Conservation (phyloP, 257 asterid species). For the Osmanthus fragrans region DNA sequence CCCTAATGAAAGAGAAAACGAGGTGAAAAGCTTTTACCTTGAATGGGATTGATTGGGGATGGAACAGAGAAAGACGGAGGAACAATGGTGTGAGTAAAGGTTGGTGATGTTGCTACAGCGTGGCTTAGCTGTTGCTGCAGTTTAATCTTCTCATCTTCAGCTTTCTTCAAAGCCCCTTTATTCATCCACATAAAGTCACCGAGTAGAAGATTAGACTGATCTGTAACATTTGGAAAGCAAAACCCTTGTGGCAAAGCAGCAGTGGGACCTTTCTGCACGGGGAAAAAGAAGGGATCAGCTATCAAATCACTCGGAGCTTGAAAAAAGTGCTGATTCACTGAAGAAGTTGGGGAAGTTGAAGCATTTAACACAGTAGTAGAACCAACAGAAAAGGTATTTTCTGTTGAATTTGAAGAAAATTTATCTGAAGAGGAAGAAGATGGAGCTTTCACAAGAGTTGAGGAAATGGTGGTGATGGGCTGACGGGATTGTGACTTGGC, state of each 20-base stretch:
- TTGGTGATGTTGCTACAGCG: slow-evolving; percentile 25
- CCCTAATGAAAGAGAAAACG: no score
- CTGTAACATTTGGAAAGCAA: slow-evolving; percentile 45
- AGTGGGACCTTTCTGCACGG: slow-evolving; percentile 42
- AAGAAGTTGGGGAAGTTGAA: slow-evolving; percentile 56
- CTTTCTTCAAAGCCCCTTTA: slow-evolving; percentile 39
- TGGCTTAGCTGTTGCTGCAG: slow-evolving; percentile 31
- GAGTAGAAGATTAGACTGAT: slow-evolving; percentile 28
- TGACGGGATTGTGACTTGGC: slow-evolving; percentile 31
- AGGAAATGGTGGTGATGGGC: slow-evolving; percentile 2
- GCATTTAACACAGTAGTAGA: slow-evolving; percentile 36
- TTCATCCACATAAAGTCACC: slow-evolving; percentile 62
- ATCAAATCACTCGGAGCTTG: slow-evolving; percentile 41
- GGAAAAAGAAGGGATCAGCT: slow-evolving; percentile 51
- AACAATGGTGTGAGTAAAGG: background rate
- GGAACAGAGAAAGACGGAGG: slow-evolving; percentile 27
- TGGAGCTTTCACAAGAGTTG: slow-evolving; percentile 12
- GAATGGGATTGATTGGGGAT: slow-evolving; percentile 28
- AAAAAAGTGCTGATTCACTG: slow-evolving; percentile 64
- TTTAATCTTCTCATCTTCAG: slow-evolving; percentile 46
- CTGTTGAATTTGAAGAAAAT: slow-evolving; percentile 52
- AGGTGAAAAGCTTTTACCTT: slow-evolving; percentile 23
- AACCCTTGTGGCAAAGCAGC: slow-evolving; percentile 43
- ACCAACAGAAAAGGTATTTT: slow-evolving; percentile 41
- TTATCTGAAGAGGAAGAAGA: slow-evolving; percentile 61